Conservation (phyloP, 2,329 filamentous ascomycete species). For the Alternaria gansuensis region DNA sequence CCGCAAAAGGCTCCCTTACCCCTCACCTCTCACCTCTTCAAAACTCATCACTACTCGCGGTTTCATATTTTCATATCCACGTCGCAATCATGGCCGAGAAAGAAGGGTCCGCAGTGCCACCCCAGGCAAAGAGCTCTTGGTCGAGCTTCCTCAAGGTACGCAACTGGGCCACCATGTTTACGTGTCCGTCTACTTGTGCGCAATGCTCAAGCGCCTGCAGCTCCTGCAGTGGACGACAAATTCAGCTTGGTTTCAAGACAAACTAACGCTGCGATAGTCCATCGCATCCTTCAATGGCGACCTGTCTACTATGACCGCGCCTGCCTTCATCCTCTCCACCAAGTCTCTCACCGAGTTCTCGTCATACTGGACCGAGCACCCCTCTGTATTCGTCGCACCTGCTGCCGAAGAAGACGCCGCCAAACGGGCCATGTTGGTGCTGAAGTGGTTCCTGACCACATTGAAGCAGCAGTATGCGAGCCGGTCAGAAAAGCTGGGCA, state of each 20-base stretch:
- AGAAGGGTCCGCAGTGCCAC: slow-evolving; percentile 59
- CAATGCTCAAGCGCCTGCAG: not conserved
- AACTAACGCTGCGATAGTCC: slow-evolving; percentile 50
- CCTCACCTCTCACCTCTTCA: not conserved
- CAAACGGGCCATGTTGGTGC: slow-evolving; percentile 84
- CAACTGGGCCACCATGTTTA: not conserved
- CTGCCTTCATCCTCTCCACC: slow-evolving; percentile 64
- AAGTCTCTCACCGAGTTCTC: slow-evolving; percentile 66
- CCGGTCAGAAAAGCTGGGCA: slow-evolving; percentile 80
- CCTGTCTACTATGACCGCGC: slow-evolving; percentile 65
- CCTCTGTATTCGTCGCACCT: slow-evolving; percentile 78
- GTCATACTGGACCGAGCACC: slow-evolving; percentile 67
- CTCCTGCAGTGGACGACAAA: not conserved
- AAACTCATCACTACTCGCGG: not conserved
- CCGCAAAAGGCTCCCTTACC: not conserved
- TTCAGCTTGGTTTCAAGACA: not conserved
- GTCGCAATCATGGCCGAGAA: slow-evolving; percentile 39
- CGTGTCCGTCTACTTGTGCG: not conserved
- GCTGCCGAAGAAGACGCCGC: slow-evolving; percentile 79
- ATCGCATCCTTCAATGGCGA: slow-evolving; percentile 66
- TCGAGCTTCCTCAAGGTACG: slow-evolving; percentile 60
- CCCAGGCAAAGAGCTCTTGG: slow-evolving; percentile 59
- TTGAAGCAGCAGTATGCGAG: slow-evolving; percentile 85
- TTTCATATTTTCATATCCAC: not conserved
- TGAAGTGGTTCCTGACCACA: slow-evolving; percentile 95